These are phyloP conservation scores for Chrysophaeum taylorii DNA, from an alignment of 352 stramenopile species.

Conservation along the genomic window DNA sequence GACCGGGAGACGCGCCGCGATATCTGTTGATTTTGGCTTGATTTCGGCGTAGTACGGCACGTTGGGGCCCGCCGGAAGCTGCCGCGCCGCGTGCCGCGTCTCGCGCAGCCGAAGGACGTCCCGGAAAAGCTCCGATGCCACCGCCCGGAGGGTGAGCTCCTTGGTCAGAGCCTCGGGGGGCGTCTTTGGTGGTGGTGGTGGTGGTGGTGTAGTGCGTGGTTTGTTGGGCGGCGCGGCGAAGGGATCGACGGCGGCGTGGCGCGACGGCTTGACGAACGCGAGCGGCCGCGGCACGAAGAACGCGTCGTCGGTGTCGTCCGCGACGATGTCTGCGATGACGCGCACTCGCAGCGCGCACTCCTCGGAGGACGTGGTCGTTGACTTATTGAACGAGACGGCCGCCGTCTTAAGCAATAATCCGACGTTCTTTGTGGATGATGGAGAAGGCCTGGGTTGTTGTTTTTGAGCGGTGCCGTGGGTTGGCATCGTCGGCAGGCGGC, in stretches of 20 bases:
- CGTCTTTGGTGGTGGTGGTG: too few relatives aligned
- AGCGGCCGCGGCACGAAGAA: constrained; percentile 11
- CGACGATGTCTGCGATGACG: constrained; percentile 18
- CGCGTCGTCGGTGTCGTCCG: constrained; percentile 6
- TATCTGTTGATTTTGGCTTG: too few relatives aligned
- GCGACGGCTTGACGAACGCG: neutral
- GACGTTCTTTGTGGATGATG: too few relatives aligned
- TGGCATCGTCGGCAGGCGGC: constrained; percentile 1
- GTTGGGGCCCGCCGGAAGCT: constrained; percentile 10
- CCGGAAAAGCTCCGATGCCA: neutral
- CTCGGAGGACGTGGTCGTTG: too few relatives aligned
- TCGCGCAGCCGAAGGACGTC: neutral
- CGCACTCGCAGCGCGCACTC: constrained; percentile 12
- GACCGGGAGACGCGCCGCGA: too few relatives aligned
- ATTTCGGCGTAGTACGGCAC: constrained; percentile 18
- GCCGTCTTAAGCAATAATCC: too few relatives aligned
- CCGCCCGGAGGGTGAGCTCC: neutral
- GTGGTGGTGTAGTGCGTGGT: too few relatives aligned
- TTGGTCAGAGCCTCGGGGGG: neutral
- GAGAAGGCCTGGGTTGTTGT: too few relatives aligned
- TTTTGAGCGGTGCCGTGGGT: neutral
- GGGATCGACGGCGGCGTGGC: neutral
- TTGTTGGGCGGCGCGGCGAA: neutral
- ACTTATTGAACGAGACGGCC: too few relatives aligned
- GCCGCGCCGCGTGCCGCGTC: neutral